Base-by-base conservation (phyloP, 352 stramenopile species). In the Phytophthora pisi region DNA sequence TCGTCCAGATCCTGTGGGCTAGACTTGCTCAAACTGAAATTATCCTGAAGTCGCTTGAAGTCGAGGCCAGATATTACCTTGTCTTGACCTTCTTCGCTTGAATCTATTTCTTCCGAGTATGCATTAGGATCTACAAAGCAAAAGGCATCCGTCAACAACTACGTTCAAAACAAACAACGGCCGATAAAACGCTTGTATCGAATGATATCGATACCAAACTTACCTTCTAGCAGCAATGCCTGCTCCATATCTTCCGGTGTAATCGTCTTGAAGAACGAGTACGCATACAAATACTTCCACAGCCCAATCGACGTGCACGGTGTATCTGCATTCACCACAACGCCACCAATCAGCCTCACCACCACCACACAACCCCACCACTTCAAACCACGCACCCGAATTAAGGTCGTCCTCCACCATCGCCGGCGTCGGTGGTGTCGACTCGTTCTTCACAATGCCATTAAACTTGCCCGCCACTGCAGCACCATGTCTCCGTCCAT, bases 331-430 rank as follows among this genome's bases (percentile, higher is more conserved):
- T 47, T 28, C 36, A 42, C 36, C 24, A 52, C 15, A 24, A 16
- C 28, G 24, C 28, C 38, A 51, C 28, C 6, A 8, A 57, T 24
- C 31, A 57, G 10, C 50, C 52, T 57, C 28, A 64, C 20, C n/a
- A 28, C 20, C 16, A 47, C 16, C 23, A 46, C 5, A 23, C 11
- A 20, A 47, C 13, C 31, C 20, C 30, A 53, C 24, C 23, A 65
- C 38, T 47, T 61, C 43, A 51, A 50, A 54, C 3, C 6, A 66
- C 73, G 1, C 30, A 91, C 85, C 82, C 4, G 81, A 79, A 4
- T 75, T 80, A 15, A 91, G 61, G 51, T 93, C 85, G 26, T 93
- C 82, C 70, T 93, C 85, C 11, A 93, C 85, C 11, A 84, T 72
- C 9, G 70, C 68, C 34, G 72, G 60, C 23, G 61, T 77, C 42